Percentiles rank a stretch among this genome's conserved stretches.
Conservation (phyloP, 2,329 filamentous ascomycete genomes). For the Diaporthe capsici region DNA sequence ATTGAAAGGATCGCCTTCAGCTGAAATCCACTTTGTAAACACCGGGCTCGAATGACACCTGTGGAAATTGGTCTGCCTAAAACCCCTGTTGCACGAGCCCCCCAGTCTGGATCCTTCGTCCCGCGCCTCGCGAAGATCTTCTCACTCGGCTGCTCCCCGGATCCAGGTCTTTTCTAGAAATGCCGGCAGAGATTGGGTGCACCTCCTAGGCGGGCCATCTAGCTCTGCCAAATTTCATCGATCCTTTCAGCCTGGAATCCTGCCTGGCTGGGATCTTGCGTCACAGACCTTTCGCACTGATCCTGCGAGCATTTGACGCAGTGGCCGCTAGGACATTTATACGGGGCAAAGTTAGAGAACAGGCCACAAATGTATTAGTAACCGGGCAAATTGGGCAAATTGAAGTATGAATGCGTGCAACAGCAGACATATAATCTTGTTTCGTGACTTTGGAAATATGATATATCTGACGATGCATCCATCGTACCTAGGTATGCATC, state of each 20-base stretch:
- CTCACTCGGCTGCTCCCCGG: slow-evolving; percentile 2
- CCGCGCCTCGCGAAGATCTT: slow-evolving; percentile 28
- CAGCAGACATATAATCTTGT: background rate
- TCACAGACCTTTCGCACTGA: background rate
- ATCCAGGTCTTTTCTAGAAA: background rate
- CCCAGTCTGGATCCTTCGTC: slow-evolving; percentile 21
- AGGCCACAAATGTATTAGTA: background rate
- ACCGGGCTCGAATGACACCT: slow-evolving; percentile 8
- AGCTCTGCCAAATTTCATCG: background rate
- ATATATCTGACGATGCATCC: background rate
- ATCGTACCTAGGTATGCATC: background rate
- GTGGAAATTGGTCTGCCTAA: slow-evolving; percentile 28
- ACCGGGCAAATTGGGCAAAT: slow-evolving; percentile 2
- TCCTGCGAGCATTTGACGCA: background rate
- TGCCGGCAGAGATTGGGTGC: slow-evolving; percentile 1
- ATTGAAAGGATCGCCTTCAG: slow-evolving; percentile 20
- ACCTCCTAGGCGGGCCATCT: background rate
- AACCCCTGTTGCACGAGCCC: slow-evolving; percentile 22
- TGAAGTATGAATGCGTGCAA: background rate
- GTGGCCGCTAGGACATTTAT: background rate
- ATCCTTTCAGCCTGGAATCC: slow-evolving; percentile 24
- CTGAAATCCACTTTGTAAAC: slow-evolving; percentile 15
- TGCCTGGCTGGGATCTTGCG: background rate
- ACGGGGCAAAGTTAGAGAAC: background rate
- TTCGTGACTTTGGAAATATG: background rate